Conservation (phyloP, 805 yeast genomes). For the Myxozyma neotropica region DNA sequence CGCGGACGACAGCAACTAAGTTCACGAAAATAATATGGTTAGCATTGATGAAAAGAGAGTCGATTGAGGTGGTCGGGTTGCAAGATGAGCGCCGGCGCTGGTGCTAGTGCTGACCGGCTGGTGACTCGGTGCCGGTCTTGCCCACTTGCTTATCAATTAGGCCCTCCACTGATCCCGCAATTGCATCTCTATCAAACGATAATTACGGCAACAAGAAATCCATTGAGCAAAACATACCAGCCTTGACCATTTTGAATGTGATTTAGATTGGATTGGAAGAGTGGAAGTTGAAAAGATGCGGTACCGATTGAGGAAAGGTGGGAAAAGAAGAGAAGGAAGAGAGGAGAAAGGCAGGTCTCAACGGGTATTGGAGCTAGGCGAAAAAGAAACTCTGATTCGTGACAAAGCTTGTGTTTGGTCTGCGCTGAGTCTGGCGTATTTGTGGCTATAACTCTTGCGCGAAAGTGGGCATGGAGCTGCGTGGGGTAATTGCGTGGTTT, state of each 20-base stretch:
- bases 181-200: background rate
- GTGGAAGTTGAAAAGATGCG: background rate
- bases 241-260: constrained; percentile 56
- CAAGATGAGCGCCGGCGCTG: too few species aligned
- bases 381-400: background rate
- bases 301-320: too few species aligned
- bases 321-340: constrained; percentile 3
- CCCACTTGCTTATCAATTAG: background rate
- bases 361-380: background rate
- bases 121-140: background rate
- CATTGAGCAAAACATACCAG: constrained; percentile 53
- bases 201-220: background rate
- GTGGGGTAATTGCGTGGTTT: too few species aligned
- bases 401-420: background rate
- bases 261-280: background rate
- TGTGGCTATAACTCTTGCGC: background rate
- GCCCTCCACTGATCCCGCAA: background rate
- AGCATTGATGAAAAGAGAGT: background rate
- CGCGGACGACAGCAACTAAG: constrained; percentile 91
- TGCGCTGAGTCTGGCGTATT: background rate
- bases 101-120: too few species aligned
- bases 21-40: background rate
- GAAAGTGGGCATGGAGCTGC: too few species aligned
- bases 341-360: background rate
- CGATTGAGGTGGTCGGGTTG: background rate